These are phyloP conservation scores for Rutstroemia sp. DNA, from an alignment of 2,329 filamentous ascomycete species.

Conservation along the genomic window DNA sequence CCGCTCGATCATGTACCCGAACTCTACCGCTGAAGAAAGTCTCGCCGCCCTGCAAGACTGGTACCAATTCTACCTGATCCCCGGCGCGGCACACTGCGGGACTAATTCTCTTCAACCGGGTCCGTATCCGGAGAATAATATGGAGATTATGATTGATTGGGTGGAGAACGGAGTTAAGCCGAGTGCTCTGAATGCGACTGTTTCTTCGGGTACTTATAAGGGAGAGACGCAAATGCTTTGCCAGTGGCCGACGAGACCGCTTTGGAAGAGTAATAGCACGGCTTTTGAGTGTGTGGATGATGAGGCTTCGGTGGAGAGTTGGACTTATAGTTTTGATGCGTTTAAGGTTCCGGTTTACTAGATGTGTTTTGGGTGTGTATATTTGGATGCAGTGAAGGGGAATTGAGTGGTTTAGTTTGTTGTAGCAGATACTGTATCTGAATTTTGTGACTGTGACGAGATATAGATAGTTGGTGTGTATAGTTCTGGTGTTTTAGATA, in stretches of 20 bases:
- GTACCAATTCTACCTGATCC: constrained; percentile 48
- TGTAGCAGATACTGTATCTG: no score
- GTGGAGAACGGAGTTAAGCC: constrained; percentile 48
- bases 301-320: constrained; percentile 23
- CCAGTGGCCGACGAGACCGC: constrained; percentile 32
- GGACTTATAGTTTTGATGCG: constrained; percentile 23
- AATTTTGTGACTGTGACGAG: no score
- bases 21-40: constrained; percentile 32
- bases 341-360: constrained; percentile 17
- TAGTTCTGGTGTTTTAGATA: no score
- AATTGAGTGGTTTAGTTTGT: no score
- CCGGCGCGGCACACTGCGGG: constrained; percentile 45
- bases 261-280: constrained; percentile 23
- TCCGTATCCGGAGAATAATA: constrained; percentile 45
- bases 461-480: no score
- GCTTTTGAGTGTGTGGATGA: constrained; percentile 26
- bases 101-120: constrained; percentile 37
- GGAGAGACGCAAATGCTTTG: constrained; percentile 33
- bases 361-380: neutral
- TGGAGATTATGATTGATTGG: constrained; percentile 63
- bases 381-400: no score
- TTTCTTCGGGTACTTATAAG: constrained; percentile 19
- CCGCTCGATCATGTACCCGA: constrained; percentile 40
- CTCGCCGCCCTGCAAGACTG: constrained; percentile 40
- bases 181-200: constrained; percentile 33